These are phyloP conservation scores for Aspergillus carbonarius DNA, from an alignment of 2,329 filamentous ascomycete genomes.

Conservation along the genomic window DNA sequence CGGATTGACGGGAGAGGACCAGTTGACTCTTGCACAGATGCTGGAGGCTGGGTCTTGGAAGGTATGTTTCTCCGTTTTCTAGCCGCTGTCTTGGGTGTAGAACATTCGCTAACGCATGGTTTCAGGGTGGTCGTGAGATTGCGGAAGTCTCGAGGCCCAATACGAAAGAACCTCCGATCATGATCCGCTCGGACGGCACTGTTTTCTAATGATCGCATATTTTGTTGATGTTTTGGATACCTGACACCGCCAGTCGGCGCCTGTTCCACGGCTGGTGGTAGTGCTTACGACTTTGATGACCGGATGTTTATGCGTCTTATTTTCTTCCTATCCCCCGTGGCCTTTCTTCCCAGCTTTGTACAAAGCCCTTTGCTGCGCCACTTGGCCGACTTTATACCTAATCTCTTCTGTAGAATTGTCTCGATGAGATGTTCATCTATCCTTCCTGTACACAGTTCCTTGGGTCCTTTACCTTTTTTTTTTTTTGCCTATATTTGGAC, in stretches of 20 bases:
- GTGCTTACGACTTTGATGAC: conserved; percentile 36
- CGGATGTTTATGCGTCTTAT: conserved; percentile 20
- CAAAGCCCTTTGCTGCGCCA: conserved; percentile 10
- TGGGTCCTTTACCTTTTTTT: conserved; percentile 6
- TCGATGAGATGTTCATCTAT: conserved; percentile 8
- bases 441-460: conserved; percentile 14
- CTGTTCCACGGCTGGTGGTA: conserved; percentile 19
- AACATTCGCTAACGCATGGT: conserved; percentile 32
- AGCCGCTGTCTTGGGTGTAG: not conserved
- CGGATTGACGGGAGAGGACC: conserved; percentile 66
- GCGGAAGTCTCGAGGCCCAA: conserved; percentile 94
- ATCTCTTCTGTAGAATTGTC: conserved; percentile 12
- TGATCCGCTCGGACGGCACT: conserved; percentile 94
- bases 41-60: conserved; percentile 98
- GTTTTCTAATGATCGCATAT: conserved; percentile 66
- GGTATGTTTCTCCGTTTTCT: conserved; percentile 70
- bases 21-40: conserved; percentile 78
- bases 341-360: conserved; percentile 16
- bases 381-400: conserved; percentile 13
- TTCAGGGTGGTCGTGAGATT: conserved; percentile 84
- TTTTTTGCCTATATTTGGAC: not conserved
- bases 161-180: conserved; percentile 92
- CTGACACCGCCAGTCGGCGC: conserved; percentile 22
- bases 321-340: conserved; percentile 4
- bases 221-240: conserved; percentile 24